Conservation (phyloP, 2,329 filamentous ascomycete genomes). For the Fusarium sp. region DNA sequence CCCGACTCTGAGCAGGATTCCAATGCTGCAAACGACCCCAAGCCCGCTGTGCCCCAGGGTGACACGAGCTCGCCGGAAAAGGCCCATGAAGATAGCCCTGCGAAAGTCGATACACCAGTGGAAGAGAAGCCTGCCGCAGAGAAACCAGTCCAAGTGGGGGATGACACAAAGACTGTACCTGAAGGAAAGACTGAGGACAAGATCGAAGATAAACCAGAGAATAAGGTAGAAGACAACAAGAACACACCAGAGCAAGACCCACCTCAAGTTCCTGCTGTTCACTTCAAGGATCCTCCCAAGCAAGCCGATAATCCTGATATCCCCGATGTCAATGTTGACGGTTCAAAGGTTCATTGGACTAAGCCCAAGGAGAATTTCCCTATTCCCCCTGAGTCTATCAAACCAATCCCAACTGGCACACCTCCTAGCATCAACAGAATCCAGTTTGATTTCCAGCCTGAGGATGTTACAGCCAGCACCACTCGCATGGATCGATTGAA, state of each 20-base stretch:
- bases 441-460: constrained; percentile 78
- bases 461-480: constrained; percentile 69
- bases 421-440: constrained; percentile 80
- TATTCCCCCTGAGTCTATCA: constrained; percentile 76
- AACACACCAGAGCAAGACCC: constrained; percentile 18
- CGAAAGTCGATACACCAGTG: constrained; percentile 7
- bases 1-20: constrained; percentile 29
- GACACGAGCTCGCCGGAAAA: constrained; percentile 11
- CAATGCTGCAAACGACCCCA: constrained; percentile 21
- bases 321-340: constrained; percentile 28
- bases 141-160: constrained; percentile 10
- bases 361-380: constrained; percentile 84
- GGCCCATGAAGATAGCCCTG: not conserved
- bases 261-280: constrained; percentile 41
- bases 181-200: constrained; percentile 13
- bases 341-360: constrained; percentile 74
- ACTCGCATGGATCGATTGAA: constrained; percentile 74
- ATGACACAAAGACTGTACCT: constrained; percentile 8
- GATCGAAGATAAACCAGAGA: not conserved
- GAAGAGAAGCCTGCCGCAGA: constrained; percentile 25
- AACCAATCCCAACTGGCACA: constrained; percentile 78
- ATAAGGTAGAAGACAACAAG: constrained; percentile 11
- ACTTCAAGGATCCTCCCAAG: constrained; percentile 48
- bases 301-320: constrained; percentile 35
- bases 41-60: constrained; percentile 20